phyloP scores from a whole-genome alignment of 805 yeast species.

The Diddensiella transvaalensis region DNA sequence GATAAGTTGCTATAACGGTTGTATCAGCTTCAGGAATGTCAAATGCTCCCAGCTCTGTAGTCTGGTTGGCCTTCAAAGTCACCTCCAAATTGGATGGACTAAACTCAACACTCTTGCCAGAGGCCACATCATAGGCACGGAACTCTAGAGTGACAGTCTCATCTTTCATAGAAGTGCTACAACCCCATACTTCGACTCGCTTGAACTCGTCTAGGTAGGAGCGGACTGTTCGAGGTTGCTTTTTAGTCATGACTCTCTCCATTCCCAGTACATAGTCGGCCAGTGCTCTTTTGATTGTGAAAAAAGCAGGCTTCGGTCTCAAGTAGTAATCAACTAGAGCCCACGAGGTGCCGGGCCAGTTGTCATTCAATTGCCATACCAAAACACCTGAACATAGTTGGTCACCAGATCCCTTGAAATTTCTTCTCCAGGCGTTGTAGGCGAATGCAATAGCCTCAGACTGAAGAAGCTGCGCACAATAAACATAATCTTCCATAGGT shows the following conservation, averaged over 20 bases:
- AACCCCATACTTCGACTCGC: slow-evolving; percentile 42
- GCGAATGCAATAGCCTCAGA: slow-evolving; percentile 48
- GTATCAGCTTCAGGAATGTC: slow-evolving; percentile 10
- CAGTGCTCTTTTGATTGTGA: slow-evolving; percentile 45
- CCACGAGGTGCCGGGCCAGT: slow-evolving; percentile 54
- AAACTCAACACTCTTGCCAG: slow-evolving; percentile 3
- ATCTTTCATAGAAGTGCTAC: slow-evolving; percentile 28
- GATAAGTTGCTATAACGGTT: slow-evolving; percentile 18
- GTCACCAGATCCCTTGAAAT: slow-evolving; percentile 40
- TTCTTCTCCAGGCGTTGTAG: slow-evolving; percentile 44
- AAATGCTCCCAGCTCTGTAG: slow-evolving; percentile 32
- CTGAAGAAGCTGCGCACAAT: slow-evolving; percentile 52
- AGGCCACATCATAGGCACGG: slow-evolving; percentile 3
- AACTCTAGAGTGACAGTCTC: slow-evolving; percentile 2
- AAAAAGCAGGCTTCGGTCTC: slow-evolving; percentile 46
- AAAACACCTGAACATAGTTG: slow-evolving; percentile 44
- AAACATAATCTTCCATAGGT: slow-evolving; percentile 41
- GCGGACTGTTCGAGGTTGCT: slow-evolving; percentile 18
- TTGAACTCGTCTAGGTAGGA: slow-evolving; percentile 27
- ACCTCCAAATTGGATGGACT: neutral
- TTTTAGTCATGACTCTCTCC: slow-evolving; percentile 27
- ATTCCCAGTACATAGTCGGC: slow-evolving; percentile 35
- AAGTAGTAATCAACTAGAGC: slow-evolving; percentile 43
- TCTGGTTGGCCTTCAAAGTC: slow-evolving; percentile 27
- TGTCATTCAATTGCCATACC: slow-evolving; percentile 54